A percentile compares a stretch with the other conserved stretches of the same genome.
These are phyloP conservation scores for Megacollybia platyphylla DNA, from an alignment of 1,284 basidiomycete species.

Conservation along the genomic window DNA sequence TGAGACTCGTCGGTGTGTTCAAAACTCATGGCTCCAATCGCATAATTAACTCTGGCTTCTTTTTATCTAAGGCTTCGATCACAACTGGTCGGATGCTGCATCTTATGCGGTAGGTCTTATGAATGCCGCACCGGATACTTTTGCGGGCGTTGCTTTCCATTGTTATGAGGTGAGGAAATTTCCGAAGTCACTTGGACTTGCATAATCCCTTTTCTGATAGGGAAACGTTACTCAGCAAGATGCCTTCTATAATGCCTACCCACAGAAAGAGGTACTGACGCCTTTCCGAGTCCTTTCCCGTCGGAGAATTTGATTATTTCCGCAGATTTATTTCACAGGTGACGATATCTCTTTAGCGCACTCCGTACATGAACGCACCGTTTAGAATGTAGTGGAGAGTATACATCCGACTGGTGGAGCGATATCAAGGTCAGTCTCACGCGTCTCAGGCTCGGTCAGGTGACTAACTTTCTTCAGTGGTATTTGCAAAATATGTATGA, in stretches of 20 bases:
- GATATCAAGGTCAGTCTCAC: conserved; percentile 33
- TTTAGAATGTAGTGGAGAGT: conserved; percentile 13
- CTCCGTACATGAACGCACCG: neutral
- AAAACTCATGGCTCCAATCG: neutral
- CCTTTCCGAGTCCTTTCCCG: neutral
- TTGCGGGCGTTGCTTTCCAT: conserved; percentile 22
- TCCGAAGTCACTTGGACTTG: no score
- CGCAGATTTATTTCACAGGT: conserved; percentile 10
- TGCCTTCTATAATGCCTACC: conserved; percentile 15
- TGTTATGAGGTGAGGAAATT: conserved; percentile 14
- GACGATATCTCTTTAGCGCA: neutral
- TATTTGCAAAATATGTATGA: conserved; percentile 40
- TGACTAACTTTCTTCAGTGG: conserved; percentile 21
- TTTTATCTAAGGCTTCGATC: conserved; percentile 5
- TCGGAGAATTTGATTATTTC: neutral
- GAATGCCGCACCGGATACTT: conserved; percentile 15
- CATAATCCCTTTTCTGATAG: neutral
- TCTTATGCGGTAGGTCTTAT: conserved; percentile 17
- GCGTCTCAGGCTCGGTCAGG: conserved; percentile 4
- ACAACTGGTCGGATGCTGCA: conserved; percentile 20
- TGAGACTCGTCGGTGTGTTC: conserved; percentile 17
- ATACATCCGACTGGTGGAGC: conserved; percentile 39
- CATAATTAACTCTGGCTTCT: neutral
- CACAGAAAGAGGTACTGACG: conserved; percentile 13
- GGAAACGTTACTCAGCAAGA: conserved; percentile 14